Conservation (phyloP, 805 yeast genomes). For the Saccharomycopsis schoenii region DNA sequence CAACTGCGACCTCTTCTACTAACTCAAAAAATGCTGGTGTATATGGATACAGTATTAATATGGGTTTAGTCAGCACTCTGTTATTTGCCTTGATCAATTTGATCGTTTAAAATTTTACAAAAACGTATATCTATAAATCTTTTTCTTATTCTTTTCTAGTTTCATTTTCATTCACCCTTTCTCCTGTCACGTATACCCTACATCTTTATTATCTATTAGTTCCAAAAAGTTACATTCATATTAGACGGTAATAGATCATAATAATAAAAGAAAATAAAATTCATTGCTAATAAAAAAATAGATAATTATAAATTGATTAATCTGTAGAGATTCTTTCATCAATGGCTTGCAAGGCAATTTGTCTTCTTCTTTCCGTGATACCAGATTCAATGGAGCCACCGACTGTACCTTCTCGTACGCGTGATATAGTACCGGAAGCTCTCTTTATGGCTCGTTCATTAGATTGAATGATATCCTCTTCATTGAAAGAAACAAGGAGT, state of each 20-base stretch:
- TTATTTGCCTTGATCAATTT: not conserved
- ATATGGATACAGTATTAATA: not conserved
- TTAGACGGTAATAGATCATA: not conserved
- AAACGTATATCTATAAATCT: not conserved
- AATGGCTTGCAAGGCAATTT: slow-evolving; percentile 63
- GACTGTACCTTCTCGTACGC: slow-evolving; percentile 41
- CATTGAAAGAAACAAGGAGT: slow-evolving; percentile 52
- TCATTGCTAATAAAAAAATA: too few relatives aligned
- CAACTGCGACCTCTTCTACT: not conserved
- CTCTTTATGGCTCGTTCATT: slow-evolving; percentile 63
- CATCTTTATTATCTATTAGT: not conserved
- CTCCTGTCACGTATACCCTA: not conserved
- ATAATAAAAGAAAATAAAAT: not conserved
- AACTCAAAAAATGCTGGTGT: not conserved
- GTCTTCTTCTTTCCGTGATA: slow-evolving; percentile 69
- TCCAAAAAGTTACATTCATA: too few relatives aligned
- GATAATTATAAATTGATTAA: not conserved
- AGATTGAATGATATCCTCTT: slow-evolving; percentile 61
- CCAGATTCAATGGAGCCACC: slow-evolving; percentile 25
- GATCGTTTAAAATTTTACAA: not conserved
- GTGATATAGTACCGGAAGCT: slow-evolving; percentile 28
- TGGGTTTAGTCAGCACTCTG: not conserved
- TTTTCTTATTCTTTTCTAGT: not conserved
- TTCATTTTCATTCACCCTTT: not conserved
- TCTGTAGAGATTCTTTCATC: slow-evolving; percentile 43